These are phyloP conservation scores for Saccharomyces jurei DNA, from an alignment of 805 yeast genomes.

Conservation along the genomic window DNA sequence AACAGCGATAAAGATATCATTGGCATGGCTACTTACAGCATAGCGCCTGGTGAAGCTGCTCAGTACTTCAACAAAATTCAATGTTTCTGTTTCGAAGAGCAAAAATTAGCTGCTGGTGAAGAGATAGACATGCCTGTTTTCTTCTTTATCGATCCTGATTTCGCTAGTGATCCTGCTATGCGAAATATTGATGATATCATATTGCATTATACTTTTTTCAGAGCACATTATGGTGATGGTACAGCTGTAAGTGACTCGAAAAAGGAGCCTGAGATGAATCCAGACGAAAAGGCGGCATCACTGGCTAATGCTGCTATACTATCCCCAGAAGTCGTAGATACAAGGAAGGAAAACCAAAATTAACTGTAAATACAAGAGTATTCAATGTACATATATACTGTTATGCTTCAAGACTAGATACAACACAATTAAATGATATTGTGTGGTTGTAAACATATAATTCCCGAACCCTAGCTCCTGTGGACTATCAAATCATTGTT, in stretches of 20 bases:
- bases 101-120: slow-evolving; percentile 86
- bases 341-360: background rate
- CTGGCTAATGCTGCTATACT: slow-evolving; percentile 11
- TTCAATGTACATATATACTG: background rate
- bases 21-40: slow-evolving; percentile 98
- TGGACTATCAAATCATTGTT: background rate
- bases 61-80: slow-evolving; percentile 95
- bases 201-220: slow-evolving; percentile 88
- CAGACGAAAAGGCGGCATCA: background rate
- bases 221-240: slow-evolving; percentile 39
- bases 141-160: slow-evolving; percentile 94
- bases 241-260: slow-evolving; percentile 28
- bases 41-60: slow-evolving; percentile 92
- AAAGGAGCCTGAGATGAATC: slow-evolving; percentile 2
- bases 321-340: slow-evolving; percentile 8
- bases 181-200: slow-evolving; percentile 83
- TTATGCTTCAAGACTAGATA: background rate
- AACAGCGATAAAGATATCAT: slow-evolving; percentile 79
- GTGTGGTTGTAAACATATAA: background rate
- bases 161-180: slow-evolving; percentile 87
- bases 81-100: slow-evolving; percentile 97
- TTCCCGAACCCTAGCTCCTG: background rate
- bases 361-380: background rate
- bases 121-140: slow-evolving; percentile 98
- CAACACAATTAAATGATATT: background rate